These are phyloP conservation scores for Xylaria scruposa DNA, from an alignment of 495 filamentous ascomycete genomes.

Conservation along the genomic window DNA sequence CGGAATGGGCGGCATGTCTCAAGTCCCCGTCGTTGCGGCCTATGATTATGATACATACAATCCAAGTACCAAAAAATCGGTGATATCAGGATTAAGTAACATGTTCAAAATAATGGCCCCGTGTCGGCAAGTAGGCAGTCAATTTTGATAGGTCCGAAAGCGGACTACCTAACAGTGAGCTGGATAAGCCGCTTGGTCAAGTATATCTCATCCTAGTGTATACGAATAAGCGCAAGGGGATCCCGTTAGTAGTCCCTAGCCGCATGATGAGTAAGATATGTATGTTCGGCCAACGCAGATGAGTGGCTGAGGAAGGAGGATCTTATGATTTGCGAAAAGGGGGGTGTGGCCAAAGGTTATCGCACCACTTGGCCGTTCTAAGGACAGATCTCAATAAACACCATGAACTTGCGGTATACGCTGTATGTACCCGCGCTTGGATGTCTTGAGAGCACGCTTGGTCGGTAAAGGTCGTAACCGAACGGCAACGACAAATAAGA, in stretches of 20 bases:
- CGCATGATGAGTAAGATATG: conserved; percentile 28
- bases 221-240: conserved; percentile 3
- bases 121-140: neutral
- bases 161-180: neutral
- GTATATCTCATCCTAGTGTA: neutral
- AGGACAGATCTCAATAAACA: conserved; percentile 27
- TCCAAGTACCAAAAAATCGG: neutral
- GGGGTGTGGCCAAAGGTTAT: conserved; percentile 10
- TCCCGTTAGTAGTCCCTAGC: conserved; percentile 11
- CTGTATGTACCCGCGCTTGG: neutral
- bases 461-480: neutral
- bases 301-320: conserved; percentile 23
- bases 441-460: neutral
- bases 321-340: conserved; percentile 25
- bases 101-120: neutral
- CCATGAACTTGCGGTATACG: neutral
- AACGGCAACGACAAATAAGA: neutral
- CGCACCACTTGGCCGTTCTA: conserved; percentile 13
- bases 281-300: conserved; percentile 2
- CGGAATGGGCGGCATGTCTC: conserved; percentile 11
- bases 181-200: neutral
- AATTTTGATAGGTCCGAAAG: conserved; percentile 10
- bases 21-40: neutral
- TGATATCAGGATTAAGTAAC: neutral
- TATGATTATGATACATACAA: neutral